Conservation (phyloP, 1,284 basidiomycete species). For the Austroboletus niveus region DNA sequence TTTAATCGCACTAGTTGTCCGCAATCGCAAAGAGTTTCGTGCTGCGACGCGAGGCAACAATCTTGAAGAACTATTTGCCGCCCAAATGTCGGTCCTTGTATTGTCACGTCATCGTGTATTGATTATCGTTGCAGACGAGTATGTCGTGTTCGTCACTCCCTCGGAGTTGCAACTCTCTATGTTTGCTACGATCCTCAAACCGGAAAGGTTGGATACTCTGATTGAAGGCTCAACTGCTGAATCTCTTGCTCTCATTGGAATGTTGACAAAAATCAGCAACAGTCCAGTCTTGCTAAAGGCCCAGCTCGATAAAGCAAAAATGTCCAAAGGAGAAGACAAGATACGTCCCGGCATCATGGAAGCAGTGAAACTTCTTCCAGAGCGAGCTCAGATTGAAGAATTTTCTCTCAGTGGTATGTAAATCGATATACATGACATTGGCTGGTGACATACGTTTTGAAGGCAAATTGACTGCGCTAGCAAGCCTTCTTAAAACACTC, state of each 20-base stretch:
- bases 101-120: not conserved
- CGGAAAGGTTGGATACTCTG: conserved; percentile 63
- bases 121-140: conserved; percentile 67
- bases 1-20: conserved; percentile 53
- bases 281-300: conserved; percentile 83
- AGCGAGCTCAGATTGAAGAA: conserved; percentile 61
- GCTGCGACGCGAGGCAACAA: conserved; percentile 80
- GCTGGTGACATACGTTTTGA: not conserved
- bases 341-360: conserved; percentile 56
- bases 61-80: conserved; percentile 84
- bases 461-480: conserved; percentile 84
- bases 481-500: conserved; percentile 69
- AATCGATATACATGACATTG: not conserved
- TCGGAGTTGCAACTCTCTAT: conserved; percentile 80
- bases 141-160: conserved; percentile 88
- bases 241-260: conserved; percentile 79
- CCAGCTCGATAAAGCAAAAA: conserved; percentile 38
- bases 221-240: conserved; percentile 71
- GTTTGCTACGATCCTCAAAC: conserved; percentile 73
- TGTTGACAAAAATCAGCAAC: conserved; percentile 89
- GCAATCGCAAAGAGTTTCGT: conserved; percentile 85
- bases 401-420: conserved; percentile 71
- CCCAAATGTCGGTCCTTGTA: conserved; percentile 70
- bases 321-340: conserved; percentile 34
- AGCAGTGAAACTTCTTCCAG: conserved; percentile 68